Evolutionary conservation across 2,329 filamentous ascomycete species (phyloP).

Genomic region (Paraphaeosphaeria minitans): DNA sequence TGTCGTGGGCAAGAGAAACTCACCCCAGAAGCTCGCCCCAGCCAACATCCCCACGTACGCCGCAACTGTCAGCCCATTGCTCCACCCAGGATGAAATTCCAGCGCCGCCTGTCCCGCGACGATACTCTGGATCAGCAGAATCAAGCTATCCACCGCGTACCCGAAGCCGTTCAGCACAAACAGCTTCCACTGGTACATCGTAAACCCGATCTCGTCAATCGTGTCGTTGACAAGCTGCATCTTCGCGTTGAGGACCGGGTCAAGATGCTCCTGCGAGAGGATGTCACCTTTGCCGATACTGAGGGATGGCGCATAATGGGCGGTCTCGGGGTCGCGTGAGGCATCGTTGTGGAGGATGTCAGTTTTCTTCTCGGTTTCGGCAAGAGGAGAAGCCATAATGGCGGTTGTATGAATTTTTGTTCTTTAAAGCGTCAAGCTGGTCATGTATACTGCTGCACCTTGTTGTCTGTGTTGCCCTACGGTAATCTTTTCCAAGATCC

Average conservation of each 20-base stretch:
- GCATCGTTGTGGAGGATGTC: neutral
- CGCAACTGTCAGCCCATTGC: constrained; percentile 64
- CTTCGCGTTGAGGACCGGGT: constrained; percentile 67
- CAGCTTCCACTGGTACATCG: constrained; percentile 61
- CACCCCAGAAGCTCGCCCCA: constrained; percentile 69
- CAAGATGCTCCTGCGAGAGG: constrained; percentile 61
- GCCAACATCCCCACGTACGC: constrained; percentile 63
- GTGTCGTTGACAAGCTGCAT: constrained; percentile 72
- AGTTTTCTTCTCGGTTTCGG: neutral
- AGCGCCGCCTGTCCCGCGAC: constrained; percentile 62
- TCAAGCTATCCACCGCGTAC: constrained; percentile 63
- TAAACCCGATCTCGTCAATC: constrained; percentile 61
- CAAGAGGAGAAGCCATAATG: neutral
- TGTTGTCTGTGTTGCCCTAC: too few species aligned
- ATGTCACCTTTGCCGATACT: constrained; percentile 55
- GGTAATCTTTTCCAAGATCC: too few species aligned
- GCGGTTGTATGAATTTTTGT: neutral
- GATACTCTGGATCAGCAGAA: constrained; percentile 67
- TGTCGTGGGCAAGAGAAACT: neutral
- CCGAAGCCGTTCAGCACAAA: constrained; percentile 67
- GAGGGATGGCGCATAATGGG: constrained; percentile 19
- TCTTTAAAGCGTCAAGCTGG: neutral
- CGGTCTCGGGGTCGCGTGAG: neutral
- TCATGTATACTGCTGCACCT: neutral
- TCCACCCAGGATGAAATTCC: constrained; percentile 64